Evolutionary conservation across 2,329 filamentous ascomycete genomes (phyloP), one percentile per base, ranked within the genome.

Genomic region (Alternaria sp.): DNA sequence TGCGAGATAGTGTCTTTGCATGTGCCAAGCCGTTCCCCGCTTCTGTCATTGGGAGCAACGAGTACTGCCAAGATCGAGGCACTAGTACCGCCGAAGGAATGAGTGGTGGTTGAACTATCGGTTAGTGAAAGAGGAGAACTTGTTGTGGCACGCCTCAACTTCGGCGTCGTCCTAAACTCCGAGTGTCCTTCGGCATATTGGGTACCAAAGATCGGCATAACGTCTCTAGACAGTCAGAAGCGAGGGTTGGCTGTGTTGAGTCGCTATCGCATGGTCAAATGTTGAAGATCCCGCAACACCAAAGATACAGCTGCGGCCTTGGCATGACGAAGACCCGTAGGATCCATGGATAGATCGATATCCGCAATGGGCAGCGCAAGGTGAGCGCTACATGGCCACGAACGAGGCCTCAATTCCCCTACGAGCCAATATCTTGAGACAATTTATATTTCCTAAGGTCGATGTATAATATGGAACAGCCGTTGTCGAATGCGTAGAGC

Each of bases 1-100:
- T 49, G 43, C 55, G 43, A 57, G 55, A 57, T 57, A 47, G 55
- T 45, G 26, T 21, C 14, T n/a, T 33, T 57, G 55, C 44, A 47
- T 47, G 26, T 57, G 55, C 44, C 55, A 49, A 57, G 55, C 55
- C 28, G 12, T 18, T 6, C 20, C 43, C 55, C 55, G 20, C 55
- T 21, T 23, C 55, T 18, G 18, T 41, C 26, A 51, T 51, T 51
- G 49, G 28, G 14, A 51, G 49, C 49, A 51, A 51, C 18, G 18
- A 51, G 4, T 6, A 12, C 12, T 51, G 49, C 49, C 49, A 51
- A 51, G 49, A 37, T 37, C 18, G 28, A 37, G 28, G n/a, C 30
- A 51, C 33, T 15, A 51, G 28, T 51, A 37, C 30, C 20, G 28
- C 28, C 28, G 28, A 37, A 14, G 21, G 18, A 37, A 23, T n/a